Percentiles rank a stretch among this genome's conserved stretches.
These are phyloP conservation scores for Globisporangium barbulae DNA, from an alignment of 352 stramenopile genomes.

Conservation along the genomic window DNA sequence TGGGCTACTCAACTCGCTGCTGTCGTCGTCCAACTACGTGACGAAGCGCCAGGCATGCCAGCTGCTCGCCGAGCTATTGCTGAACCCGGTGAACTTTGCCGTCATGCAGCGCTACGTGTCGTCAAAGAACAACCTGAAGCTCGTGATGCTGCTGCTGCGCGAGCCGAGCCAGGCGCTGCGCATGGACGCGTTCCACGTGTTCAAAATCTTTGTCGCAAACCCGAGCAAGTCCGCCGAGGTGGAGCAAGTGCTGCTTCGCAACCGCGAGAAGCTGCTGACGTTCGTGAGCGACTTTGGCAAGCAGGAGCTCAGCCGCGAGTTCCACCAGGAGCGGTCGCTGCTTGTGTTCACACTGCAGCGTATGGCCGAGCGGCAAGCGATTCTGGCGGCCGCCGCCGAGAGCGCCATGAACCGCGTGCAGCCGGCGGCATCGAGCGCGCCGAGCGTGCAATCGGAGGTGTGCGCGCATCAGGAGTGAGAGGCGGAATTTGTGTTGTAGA, in stretches of 20 bases:
- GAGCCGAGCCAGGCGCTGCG: constrained; percentile 71
- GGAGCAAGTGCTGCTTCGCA: constrained; percentile 66
- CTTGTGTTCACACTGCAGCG: constrained; percentile 68
- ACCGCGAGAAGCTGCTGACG: constrained; percentile 70
- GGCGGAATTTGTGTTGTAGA: constrained; percentile 3
- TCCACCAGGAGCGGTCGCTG: constrained; percentile 70
- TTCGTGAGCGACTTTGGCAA: constrained; percentile 81
- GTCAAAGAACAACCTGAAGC: constrained; percentile 65
- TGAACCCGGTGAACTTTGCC: constrained; percentile 71
- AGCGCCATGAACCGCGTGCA: constrained; percentile 2
- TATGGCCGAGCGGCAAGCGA: constrained; percentile 31
- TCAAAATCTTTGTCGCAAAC: constrained; percentile 89
- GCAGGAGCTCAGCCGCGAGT: constrained; percentile 66
- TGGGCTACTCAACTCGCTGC: constrained; percentile 52
- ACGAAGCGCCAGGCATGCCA: constrained; percentile 72
- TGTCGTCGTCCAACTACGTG: constrained; percentile 67
- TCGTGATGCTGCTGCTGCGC: constrained; percentile 72
- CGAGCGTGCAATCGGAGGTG: constrained; percentile 6
- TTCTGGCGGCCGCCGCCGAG: neutral
- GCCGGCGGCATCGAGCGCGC: neutral
- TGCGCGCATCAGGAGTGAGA: constrained; percentile 7
- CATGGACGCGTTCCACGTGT: constrained; percentile 85
- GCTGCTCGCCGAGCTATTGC: constrained; percentile 65
- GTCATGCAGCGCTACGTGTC: constrained; percentile 80
- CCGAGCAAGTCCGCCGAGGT: constrained; percentile 77